A percentile compares a stretch with the other conserved stretches of the same genome.
phyloP scores from a whole-genome alignment of 371 early-diverging fungal species.

The Fennellomyces sp. region DNA sequence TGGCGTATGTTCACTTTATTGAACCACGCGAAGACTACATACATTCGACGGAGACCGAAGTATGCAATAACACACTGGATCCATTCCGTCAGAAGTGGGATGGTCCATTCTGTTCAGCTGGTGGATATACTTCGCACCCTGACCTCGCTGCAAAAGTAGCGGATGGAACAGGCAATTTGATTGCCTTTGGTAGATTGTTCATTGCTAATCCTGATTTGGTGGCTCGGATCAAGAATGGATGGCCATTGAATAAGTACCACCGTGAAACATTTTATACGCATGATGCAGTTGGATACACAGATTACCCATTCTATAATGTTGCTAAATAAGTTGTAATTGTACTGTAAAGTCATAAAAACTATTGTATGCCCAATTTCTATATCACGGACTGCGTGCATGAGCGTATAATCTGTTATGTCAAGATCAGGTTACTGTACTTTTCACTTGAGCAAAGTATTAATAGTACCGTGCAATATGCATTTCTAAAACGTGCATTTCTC shows the following conservation, averaged over 20 bases:
- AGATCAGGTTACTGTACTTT: no score
- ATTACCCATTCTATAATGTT: constrained; percentile 32
- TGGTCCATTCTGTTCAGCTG: constrained; percentile 28
- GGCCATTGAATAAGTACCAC: constrained; percentile 24
- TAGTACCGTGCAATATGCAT: no score
- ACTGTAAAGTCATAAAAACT: no score
- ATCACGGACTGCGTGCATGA: no score
- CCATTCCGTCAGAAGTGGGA: constrained; percentile 36
- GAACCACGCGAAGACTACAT: constrained; percentile 25
- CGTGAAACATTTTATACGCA: constrained; percentile 23
- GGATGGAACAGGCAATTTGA: constrained; percentile 24
- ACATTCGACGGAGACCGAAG: constrained; percentile 4
- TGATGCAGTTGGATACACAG: constrained; percentile 20
- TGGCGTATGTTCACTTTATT: constrained; percentile 40
- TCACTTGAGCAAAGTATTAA: no score
- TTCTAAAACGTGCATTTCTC: no score
- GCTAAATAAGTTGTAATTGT: no score
- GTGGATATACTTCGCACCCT: constrained; percentile 22
- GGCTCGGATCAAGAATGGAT: constrained; percentile 25
- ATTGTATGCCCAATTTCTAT: no score
- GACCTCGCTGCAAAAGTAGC: constrained; percentile 16
- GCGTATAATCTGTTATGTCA: no score
- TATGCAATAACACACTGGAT: constrained; percentile 14
- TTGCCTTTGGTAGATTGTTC: constrained; percentile 34
- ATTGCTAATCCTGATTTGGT: constrained; percentile 42